Evolutionary conservation across 1,139 yeast genomes (phyloP).

Genomic region (Magnusiomyces suaveolens): DNA sequence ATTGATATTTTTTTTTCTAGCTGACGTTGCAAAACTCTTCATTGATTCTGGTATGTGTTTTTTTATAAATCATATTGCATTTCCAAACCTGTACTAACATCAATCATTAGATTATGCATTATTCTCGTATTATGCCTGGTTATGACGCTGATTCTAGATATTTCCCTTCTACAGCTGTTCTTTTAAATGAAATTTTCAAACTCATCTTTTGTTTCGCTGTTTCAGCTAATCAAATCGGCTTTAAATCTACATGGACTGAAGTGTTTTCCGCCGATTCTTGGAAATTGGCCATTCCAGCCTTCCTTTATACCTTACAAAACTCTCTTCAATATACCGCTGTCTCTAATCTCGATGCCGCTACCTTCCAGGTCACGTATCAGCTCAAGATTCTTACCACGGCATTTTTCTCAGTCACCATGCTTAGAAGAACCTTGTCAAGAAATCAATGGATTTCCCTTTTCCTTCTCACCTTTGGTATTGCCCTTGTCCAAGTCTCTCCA

Average conservation of each 20-base stretch:
- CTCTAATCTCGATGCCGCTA: constrained; percentile 36
- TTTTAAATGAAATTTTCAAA: constrained; percentile 35
- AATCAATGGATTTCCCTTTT: constrained; percentile 34
- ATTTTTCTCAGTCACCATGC: constrained; percentile 36
- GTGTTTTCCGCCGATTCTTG: constrained; percentile 33
- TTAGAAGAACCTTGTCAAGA: constrained; percentile 28
- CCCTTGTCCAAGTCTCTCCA: constrained; percentile 35
- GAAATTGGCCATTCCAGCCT: constrained; percentile 37
- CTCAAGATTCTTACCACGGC: constrained; percentile 38
- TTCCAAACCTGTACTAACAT: not conserved
- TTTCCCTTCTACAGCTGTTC: constrained; percentile 37
- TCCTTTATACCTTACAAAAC: constrained; percentile 36
- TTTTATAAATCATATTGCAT: not conserved
- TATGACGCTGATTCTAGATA: constrained; percentile 28
- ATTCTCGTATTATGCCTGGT: constrained; percentile 37
- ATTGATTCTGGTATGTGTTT: constrained; percentile 25
- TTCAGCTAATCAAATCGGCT: constrained; percentile 23
- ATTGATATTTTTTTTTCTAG: constrained; percentile 5
- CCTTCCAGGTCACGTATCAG: constrained; percentile 38
- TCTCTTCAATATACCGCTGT: constrained; percentile 37
- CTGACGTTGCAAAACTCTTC: constrained; percentile 33
- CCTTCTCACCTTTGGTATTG: constrained; percentile 34
- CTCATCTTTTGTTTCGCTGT: constrained; percentile 28
- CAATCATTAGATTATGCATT: constrained; percentile 30
- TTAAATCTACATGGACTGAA: constrained; percentile 22